Base-by-base conservation (phyloP, 83 land plant genomes). In the Isoetes engelmannii region DNA sequence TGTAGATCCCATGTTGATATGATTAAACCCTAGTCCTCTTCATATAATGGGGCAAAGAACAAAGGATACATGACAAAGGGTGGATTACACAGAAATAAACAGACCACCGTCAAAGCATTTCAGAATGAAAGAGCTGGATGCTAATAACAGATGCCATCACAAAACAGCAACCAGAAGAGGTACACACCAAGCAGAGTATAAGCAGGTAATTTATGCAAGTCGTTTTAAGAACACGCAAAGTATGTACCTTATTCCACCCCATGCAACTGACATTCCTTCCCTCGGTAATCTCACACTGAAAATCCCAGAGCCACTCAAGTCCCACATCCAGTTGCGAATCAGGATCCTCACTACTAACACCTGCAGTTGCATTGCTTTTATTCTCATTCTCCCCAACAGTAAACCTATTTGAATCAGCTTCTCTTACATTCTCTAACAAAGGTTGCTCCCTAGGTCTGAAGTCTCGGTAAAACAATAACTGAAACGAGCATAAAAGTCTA, bases 261-360 rank as follows among this genome's bases (percentile, higher is more conserved):
- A 69, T 63, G 69, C 81, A 70, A 63, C 78, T 79, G 61, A 79
- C 61, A 48, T 79, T 79, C 62, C 78, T 70, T 57, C 78, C 79
- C 42, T 74, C 74, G 21, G 78, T 79, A 6, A 70, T 15, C 69
- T 74, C 78, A 65, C 78, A 79, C 4, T 70, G 41, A 20, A 74
- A 79, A 55, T 74, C 60, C 81, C 81, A 79, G 9, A 79, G 73
- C 63, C 75, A 59, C 7, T 72, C 61, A 4, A 77, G 46, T 18
- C 58, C 4, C 58, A 28, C 37, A 28, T 68, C 50, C 8, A 10
- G 15, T 50, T 45, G 57, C 45, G 57, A 13, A 44, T 13, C 57
- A 65, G 15, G 74, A 61, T 28, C 44, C 57, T 44, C 65, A 28
- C 2, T 28, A 2, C 37, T 28, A 28, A 28, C 37, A 0, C 37